These are phyloP conservation scores for Alternaria infectoria DNA, from an alignment of 2,329 filamentous ascomycete genomes.

Conservation along the genomic window DNA sequence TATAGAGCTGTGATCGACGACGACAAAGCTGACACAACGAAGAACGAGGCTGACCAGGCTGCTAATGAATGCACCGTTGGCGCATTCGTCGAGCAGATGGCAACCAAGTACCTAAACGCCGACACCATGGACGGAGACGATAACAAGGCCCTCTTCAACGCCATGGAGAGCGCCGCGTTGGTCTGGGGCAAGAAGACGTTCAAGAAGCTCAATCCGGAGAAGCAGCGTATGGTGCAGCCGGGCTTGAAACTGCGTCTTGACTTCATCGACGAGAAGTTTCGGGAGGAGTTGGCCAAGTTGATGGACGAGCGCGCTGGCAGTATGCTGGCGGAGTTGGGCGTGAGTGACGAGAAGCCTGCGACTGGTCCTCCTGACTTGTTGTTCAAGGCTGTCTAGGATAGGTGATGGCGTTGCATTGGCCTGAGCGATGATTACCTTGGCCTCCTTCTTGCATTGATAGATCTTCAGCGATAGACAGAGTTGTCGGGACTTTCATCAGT, in stretches of 20 bases:
- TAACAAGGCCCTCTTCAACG: slow-evolving; percentile 6
- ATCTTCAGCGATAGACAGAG: not conserved
- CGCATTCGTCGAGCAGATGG: slow-evolving; percentile 9
- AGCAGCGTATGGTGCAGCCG: slow-evolving; percentile 1
- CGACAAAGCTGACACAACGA: not conserved
- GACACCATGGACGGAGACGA: slow-evolving; percentile 20
- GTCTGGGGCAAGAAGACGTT: slow-evolving; percentile 15
- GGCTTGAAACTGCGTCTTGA: slow-evolving; percentile 25
- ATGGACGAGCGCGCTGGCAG: slow-evolving; percentile 3
- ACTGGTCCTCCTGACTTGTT: not conserved
- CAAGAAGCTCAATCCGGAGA: not conserved
- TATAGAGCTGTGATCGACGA: not conserved
- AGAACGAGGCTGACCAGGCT: not conserved
- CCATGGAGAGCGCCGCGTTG: slow-evolving; percentile 17
- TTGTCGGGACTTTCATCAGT: not conserved
- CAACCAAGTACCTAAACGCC: not conserved
- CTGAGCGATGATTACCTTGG: not conserved
- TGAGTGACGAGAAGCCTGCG: not conserved
- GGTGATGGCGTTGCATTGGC: not conserved
- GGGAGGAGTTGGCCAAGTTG: slow-evolving; percentile 7
- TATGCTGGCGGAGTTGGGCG: not conserved
- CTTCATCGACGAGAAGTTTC: slow-evolving; percentile 9
- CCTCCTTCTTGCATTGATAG: not conserved
- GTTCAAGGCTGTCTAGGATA: not conserved
- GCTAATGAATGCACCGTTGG: slow-evolving; percentile 6